Base-by-base conservation (phyloP, 176 grass and related monocot genomes). In the Eleusine coracana region DNA sequence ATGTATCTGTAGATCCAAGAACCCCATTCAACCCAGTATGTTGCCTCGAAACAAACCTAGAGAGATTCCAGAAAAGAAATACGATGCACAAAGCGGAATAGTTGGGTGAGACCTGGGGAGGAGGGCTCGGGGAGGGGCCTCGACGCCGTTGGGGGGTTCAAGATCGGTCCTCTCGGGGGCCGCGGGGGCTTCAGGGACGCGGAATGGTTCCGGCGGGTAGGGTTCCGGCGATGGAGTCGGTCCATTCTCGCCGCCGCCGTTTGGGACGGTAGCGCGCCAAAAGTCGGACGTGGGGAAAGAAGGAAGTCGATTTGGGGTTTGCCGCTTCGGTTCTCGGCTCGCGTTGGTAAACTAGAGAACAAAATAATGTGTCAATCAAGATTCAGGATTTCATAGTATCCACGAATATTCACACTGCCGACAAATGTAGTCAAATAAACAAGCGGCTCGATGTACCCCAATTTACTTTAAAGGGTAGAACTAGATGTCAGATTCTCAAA, bases 181-280 rank as follows among this genome's bases (percentile, higher is more conserved):
- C 65, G 71, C 7, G 72, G 78, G 9, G 83, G 73, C 78, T 82
- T 90, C 17, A 82, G 36, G 20, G 82, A 77, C 34, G 65, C 36
- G 51, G 74, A 61, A 60, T 14, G 17, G 25, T 27, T 17, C 55
- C 78, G 58, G 59, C 11, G 59, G 59, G 49, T 78, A 90, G 78
- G 88, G 59, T 90, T 86, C 78, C 58, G 59, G 49, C n/a, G 78
- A 21, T 28, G 82, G 42, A 80, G 83, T 7, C 88, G 67, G 36
- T 90, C 88, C 88, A 90, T 90, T 79, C 10, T 13, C 79, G 66
- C 20, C 77, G 80, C 68, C 41, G 78, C 78, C 72, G 76, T 23
- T 27, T 66, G 20, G 73, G 44, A 48, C 46, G 78, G 48, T 71
- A 62, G 83, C 83, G 83, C 78, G 83, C 83, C 83, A 89, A 89